A percentile compares a stretch with the other conserved stretches of the same genome.
Evolutionary conservation across 148 eudicot genomes (phyloP).

Genomic region (Persicaria maculosa): DNA sequence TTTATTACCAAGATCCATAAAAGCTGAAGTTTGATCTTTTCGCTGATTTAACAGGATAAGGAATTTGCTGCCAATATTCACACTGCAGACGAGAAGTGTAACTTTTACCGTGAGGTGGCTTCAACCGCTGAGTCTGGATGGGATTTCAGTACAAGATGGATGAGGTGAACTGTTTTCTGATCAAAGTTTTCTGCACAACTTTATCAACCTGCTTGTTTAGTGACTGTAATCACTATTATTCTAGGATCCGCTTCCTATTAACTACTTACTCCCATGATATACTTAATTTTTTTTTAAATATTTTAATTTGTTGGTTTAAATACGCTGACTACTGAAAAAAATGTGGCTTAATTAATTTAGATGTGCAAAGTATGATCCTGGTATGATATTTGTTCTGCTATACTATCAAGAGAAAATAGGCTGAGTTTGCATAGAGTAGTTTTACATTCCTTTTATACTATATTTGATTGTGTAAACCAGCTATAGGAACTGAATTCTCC

Average conservation of each 20-base stretch:
- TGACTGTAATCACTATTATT: too few relatives aligned
- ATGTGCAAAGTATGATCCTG: neutral
- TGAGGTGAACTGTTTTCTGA: constrained; percentile 48
- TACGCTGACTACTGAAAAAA: neutral
- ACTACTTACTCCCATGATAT: neutral
- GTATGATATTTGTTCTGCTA: neutral
- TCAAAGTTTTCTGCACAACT: neutral
- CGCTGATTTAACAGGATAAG: constrained; percentile 40
- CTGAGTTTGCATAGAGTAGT: neutral
- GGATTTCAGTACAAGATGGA: constrained; percentile 98
- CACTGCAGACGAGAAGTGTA: constrained; percentile 33
- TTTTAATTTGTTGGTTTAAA: neutral
- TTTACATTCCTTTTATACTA: too few relatives aligned
- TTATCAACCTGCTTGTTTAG: neutral
- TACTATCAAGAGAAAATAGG: neutral
- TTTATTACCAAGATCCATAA: neutral
- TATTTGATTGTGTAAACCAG: too few relatives aligned
- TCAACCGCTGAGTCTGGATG: constrained; percentile 94
- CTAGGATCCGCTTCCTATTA: neutral
- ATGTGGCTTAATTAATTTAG: neutral
- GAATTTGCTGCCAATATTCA: constrained; percentile 53
- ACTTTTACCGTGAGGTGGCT: constrained; percentile 72
- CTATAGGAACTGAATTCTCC: too few relatives aligned
- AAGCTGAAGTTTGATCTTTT: neutral
- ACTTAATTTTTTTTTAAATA: too few relatives aligned